phyloP scores from a whole-genome alignment of 306 rosid genomes.

The Crataegus laevigata region DNA sequence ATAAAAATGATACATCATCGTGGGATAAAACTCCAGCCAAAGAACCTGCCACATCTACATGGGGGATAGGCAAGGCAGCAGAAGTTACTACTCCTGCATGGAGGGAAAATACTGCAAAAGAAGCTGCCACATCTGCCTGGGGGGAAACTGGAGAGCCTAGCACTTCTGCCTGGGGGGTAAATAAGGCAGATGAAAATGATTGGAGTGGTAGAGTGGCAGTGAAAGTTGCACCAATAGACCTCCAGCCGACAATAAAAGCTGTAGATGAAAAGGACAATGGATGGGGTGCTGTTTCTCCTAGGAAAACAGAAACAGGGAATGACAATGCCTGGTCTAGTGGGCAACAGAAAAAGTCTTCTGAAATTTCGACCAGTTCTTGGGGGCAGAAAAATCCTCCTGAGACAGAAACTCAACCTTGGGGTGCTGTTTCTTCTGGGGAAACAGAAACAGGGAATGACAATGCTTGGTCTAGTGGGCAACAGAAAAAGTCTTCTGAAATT shows the following conservation, averaged over 20 bases:
- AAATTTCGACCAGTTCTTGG: no score
- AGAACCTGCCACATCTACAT: background rate
- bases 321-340: no score
- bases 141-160: background rate
- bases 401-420: no score
- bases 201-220: constrained; percentile 4
- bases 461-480: background rate
- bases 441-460: no score
- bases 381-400: no score
- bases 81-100: constrained; percentile 2
- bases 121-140: background rate
- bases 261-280: background rate
- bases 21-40: background rate
- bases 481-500: background rate
- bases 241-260: background rate
- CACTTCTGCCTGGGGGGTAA: constrained; percentile 1
- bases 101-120: background rate
- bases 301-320: no score
- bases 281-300: background rate
- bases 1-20: background rate
- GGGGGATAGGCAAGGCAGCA: background rate
- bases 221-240: constrained; percentile 14
- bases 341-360: no score
- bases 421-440: no score
- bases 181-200: background rate